Evolutionary conservation across 192 early-diverging fungal genomes (phyloP), one percentile per base, ranked within the genome.

Genomic region (Nowakowskiella sp.): DNA sequence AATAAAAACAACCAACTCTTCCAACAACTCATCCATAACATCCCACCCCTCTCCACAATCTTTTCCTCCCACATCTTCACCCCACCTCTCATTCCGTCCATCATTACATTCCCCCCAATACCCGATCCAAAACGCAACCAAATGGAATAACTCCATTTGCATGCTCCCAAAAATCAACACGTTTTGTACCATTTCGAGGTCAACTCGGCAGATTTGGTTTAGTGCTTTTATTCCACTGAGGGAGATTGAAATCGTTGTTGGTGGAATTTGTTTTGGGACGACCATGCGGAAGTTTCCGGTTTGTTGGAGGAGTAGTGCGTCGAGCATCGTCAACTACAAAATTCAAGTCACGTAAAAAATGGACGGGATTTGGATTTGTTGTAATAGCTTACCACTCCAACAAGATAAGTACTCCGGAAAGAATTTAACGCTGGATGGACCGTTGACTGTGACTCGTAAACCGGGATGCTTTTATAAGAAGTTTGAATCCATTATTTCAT

Each of bases 101-200:
- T 39, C 13, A 13, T 13, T 49, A 49, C 61, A 63, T 60, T 57
- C 23, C 6, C 30, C 36, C 19, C 26, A 61, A 25, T 54, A 48
- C 34, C 46, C 9, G n/a, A 64, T 28, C 62, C 62, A 64, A 30
- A 64, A 61, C 16, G 44, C 22, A 5, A 29, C 6, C 26, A 64
- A 44, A 31, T 64, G 62, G 4, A 64, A 55, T 34, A 63, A 53
- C 30, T 58, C 52, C 16, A 57, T 34, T 39, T 61, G 58, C 8
- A 64, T 54, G 16, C 52, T 58, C 10, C 61, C 62, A 22, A 51
- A 62, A 7, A 52, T 19, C n/a, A 64, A 13, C 5, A 63, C 6
- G 27, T 52, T 33, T 58, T 63, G 42, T 1, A 28, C 25, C 0
- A 1, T 2, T 31, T 9, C 32, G 23, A 54, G 9, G 53, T 23